These are phyloP conservation scores for Viridothelium virens DNA, from an alignment of 495 filamentous ascomycete genomes.

Conservation along the genomic window DNA sequence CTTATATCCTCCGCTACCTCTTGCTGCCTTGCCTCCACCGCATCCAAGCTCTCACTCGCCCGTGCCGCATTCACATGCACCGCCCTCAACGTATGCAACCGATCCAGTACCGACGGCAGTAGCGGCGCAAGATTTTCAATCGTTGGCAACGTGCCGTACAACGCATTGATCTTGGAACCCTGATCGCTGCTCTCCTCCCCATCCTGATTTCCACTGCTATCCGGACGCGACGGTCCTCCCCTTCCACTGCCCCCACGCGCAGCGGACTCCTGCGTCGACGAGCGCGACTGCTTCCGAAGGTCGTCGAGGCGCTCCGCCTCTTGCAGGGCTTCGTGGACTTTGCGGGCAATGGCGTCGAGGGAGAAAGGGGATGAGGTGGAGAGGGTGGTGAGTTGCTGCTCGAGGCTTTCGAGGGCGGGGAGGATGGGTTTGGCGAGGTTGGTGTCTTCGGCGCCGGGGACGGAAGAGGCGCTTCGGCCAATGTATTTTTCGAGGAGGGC, in stretches of 20 bases:
- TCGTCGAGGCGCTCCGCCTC: constrained; percentile 74
- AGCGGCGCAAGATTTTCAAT: constrained; percentile 82
- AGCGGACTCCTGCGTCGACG: neutral
- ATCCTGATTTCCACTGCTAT: neutral
- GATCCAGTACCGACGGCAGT: constrained; percentile 76
- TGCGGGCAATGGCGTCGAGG: constrained; percentile 65
- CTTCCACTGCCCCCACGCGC: neutral
- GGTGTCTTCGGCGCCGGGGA: constrained; percentile 53
- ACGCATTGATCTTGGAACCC: constrained; percentile 77
- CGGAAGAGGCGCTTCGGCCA: constrained; percentile 62
- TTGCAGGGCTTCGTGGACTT: constrained; percentile 57
- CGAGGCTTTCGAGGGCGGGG: constrained; percentile 69
- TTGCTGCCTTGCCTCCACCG: constrained; percentile 68
- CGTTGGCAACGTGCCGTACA: constrained; percentile 81
- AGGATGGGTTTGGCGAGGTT: constrained; percentile 59
- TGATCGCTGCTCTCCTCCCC: constrained; percentile 50
- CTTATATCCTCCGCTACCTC: constrained; percentile 78
- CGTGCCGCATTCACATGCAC: constrained; percentile 82
- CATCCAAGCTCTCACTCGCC: constrained; percentile 70
- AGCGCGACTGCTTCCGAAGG: constrained; percentile 38
- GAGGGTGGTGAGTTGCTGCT: constrained; percentile 60
- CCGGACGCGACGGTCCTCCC: neutral
- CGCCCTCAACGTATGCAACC: constrained; percentile 70
- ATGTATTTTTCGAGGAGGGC: constrained; percentile 70
- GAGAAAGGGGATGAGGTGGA: constrained; percentile 55